Base-by-base conservation (phyloP, 768 basidiomycete genomes). In the Hebeloma cylindrosporum region DNA sequence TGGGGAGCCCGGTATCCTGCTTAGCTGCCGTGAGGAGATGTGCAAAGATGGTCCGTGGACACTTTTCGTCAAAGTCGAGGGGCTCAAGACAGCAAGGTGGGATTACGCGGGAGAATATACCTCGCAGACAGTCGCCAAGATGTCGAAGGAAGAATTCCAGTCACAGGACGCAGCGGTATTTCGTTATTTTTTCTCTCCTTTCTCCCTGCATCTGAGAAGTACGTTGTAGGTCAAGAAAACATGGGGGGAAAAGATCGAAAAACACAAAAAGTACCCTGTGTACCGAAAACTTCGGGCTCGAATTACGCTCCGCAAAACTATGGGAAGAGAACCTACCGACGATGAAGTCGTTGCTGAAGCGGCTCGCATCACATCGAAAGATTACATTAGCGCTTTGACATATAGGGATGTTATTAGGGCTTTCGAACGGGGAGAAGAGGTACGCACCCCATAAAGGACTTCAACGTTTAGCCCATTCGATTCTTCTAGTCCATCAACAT, bases 81-180 rank as follows among this genome's bases (percentile, higher is more conserved):
- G 30, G 5, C 20, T 25, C 17, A 50, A 50, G 20, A 46, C 40
- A 16, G 38, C 42, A 4, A 30, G 45, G 14, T 26, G 43, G 34
- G 32, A 47, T 23, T 56, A 56, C 25, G 48, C 48, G 14, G 51
- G 54, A 4, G 54, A 56, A 28, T 56, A 56, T 26, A 43, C 23
- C 5, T 50, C 51, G 13, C 10, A 32, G 4, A 34, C 33, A 3
- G 46, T 53, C 13, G 54, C 39, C 1, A 17, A n/a, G 13, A 40
- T 56, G 44, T 28, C 39, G 3, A 31, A 21, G 3, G 37, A 50
- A 7, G 51, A 56, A 23, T 56, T 56, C 38, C 17, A 31, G 0
- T 10, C 34, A 14, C 47, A 55, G 11, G 22, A 36, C 10, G 25
- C 23, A 8, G 26, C 40, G 10, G 48, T 45, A 17, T 45, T 14